Evolutionary conservation across 2,329 filamentous ascomycete species (phyloP).

Genomic region (Amesomyces nigricolor): DNA sequence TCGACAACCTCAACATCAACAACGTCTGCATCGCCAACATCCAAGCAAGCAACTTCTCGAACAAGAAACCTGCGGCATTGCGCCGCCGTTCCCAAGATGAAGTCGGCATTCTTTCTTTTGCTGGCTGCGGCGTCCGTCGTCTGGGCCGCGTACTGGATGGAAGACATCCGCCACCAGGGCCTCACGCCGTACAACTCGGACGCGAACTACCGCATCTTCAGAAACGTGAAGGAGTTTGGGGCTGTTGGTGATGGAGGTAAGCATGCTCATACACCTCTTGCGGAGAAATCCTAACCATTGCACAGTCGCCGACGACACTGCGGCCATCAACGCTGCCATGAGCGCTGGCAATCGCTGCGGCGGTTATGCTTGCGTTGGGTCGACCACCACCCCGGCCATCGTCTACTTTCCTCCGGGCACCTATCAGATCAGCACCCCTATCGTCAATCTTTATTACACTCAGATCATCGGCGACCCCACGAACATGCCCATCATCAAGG

Average conservation of each 20-base stretch:
- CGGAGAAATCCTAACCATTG: not conserved
- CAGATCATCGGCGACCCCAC: slow-evolving; percentile 68
- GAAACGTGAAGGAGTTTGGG: slow-evolving; percentile 44
- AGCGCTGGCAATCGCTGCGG: slow-evolving; percentile 40
- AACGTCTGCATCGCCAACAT: too few species aligned
- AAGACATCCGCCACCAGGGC: slow-evolving; percentile 42
- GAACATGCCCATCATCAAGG: slow-evolving; percentile 50
- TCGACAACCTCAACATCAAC: too few species aligned
- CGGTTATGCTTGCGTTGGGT: slow-evolving; percentile 34
- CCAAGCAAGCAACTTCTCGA: too few species aligned
- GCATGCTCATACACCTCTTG: not conserved
- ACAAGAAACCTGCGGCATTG: not conserved
- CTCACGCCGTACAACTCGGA: slow-evolving; percentile 42
- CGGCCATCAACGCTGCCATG: slow-evolving; percentile 47
- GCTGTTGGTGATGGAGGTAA: slow-evolving; percentile 35
- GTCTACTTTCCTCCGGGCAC: slow-evolving; percentile 40
- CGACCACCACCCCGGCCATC: slow-evolving; percentile 27
- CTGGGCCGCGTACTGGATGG: slow-evolving; percentile 37
- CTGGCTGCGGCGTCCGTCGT: slow-evolving; percentile 18
- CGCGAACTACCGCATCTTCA: slow-evolving; percentile 40
- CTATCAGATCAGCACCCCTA: slow-evolving; percentile 63
- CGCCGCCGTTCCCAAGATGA: slow-evolving; percentile 10
- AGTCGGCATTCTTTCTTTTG: slow-evolving; percentile 2
- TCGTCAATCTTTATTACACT: slow-evolving; percentile 73
- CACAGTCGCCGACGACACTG: slow-evolving; percentile 48